Conservation (phyloP, 116 monocot species). For the Phalaenopsis hybrid region DNA sequence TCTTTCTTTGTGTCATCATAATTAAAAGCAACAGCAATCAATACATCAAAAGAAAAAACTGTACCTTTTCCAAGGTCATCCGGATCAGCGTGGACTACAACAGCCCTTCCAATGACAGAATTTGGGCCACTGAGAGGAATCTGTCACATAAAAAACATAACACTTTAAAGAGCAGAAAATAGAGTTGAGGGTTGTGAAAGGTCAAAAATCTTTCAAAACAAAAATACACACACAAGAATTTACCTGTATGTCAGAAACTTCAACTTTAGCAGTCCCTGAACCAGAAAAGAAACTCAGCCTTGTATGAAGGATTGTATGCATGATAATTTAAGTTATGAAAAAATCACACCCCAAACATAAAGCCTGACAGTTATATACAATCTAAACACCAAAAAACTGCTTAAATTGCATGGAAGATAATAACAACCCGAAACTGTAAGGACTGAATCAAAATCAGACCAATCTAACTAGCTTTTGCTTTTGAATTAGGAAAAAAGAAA, state of each 20-base stretch:
- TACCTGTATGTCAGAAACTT: conserved; percentile 63
- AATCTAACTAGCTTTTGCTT: not conserved
- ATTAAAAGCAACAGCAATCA: not conserved
- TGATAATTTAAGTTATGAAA: not conserved
- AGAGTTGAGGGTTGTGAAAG: not conserved
- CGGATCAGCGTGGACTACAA: conserved; percentile 88
- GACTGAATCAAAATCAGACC: not conserved
- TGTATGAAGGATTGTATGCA: not conserved
- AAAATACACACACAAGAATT: conserved; percentile 5
- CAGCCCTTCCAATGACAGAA: conserved; percentile 85
- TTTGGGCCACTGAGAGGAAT: conserved; percentile 79
- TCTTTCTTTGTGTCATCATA: not conserved
- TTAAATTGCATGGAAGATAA: too few species aligned
- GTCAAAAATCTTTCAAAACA: not conserved
- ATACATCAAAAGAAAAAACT: not conserved
- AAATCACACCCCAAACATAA: not conserved
- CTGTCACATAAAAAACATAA: conserved; percentile 23
- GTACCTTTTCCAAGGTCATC: conserved; percentile 94
- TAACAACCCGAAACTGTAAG: not conserved
- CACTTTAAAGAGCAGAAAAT: not conserved
- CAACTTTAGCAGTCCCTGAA: conserved; percentile 60
- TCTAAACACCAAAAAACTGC: not conserved
- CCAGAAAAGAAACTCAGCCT: not conserved
- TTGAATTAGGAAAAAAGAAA: not conserved
- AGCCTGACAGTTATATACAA: not conserved